These are phyloP conservation scores for Colletotrichum melonis DNA, from an alignment of 2,329 filamentous ascomycete species.

Conservation along the genomic window DNA sequence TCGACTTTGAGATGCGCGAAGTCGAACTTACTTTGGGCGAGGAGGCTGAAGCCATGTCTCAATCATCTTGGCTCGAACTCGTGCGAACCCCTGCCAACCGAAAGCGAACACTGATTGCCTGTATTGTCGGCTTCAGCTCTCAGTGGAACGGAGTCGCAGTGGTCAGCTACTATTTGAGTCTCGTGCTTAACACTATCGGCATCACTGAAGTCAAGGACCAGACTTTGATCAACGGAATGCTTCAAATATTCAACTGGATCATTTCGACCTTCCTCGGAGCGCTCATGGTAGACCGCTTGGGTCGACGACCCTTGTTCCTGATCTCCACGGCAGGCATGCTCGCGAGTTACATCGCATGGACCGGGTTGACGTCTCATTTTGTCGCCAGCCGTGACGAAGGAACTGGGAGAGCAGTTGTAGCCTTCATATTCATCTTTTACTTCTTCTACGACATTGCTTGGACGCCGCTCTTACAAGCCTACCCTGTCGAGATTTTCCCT, in stretches of 20 bases:
- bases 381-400: conserved; percentile 16
- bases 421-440: conserved; percentile 35
- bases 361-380: conserved; percentile 32
- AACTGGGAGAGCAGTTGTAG: conserved; percentile 37
- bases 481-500: conserved; percentile 37
- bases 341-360: conserved; percentile 42
- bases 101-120: conserved; percentile 41
- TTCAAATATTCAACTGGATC: conserved; percentile 30
- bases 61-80: conserved; percentile 42
- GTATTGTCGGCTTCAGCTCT: conserved; percentile 41
- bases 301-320: conserved; percentile 56
- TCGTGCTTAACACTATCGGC: conserved; percentile 44
- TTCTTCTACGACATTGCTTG: conserved; percentile 34
- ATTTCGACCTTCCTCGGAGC: conserved; percentile 46
- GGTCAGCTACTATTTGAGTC: conserved; percentile 51
- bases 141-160: conserved; percentile 47
- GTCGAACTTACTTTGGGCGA: conserved; percentile 55
- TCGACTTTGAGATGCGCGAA: conserved; percentile 52
- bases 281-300: conserved; percentile 52
- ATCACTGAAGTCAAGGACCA: conserved; percentile 49
- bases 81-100: conserved; percentile 44
- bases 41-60: conserved; percentile 61
- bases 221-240: conserved; percentile 52
- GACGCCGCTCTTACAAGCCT: conserved; percentile 34
- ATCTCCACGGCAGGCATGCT: conserved; percentile 45